phyloP scores from a whole-genome alignment of 2,329 filamentous ascomycete species.

The Pyrenophora seminiperda region DNA sequence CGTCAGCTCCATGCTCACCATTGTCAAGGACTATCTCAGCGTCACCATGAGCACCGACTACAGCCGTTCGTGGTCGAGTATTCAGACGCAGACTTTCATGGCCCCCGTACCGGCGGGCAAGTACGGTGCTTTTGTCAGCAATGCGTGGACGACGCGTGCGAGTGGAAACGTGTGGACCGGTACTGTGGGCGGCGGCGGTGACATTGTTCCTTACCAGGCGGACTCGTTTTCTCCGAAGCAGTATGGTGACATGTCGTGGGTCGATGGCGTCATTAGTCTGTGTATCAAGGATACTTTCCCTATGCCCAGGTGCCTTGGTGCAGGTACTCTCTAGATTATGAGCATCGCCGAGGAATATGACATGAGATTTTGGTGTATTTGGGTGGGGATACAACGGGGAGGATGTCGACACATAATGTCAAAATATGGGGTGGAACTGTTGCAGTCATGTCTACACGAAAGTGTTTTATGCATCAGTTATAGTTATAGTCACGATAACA shows the following conservation, averaged over 20 bases:
- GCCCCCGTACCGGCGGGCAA: conserved; percentile 46
- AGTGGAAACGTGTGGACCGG: conserved; percentile 47
- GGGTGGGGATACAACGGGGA: background rate
- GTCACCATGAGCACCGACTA: conserved; percentile 35
- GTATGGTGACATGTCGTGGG: conserved; percentile 47
- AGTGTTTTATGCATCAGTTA: too few species aligned
- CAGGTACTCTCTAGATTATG: conserved; percentile 35
- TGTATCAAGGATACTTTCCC: conserved; percentile 48
- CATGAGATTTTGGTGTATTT: background rate
- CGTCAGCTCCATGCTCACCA: conserved; percentile 15
- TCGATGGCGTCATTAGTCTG: conserved; percentile 48
- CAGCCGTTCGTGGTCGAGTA: conserved; percentile 41
- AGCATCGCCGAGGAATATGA: background rate
- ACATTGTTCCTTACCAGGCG: conserved; percentile 35
- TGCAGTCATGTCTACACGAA: too few species aligned
- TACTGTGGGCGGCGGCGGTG: conserved; percentile 39
- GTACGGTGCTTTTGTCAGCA: conserved; percentile 50
- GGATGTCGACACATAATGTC: too few species aligned
- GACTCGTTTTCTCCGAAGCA: conserved; percentile 45
- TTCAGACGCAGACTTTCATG: conserved; percentile 37
- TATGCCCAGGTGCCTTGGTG: conserved; percentile 47
- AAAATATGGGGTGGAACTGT: too few species aligned
- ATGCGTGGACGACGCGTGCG: conserved; percentile 41
- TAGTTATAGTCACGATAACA: too few species aligned
- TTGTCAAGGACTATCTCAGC: conserved; percentile 36